Evolutionary conservation across 2,329 filamentous ascomycete genomes (phyloP).

Genomic region (Curvularia verruculosa): DNA sequence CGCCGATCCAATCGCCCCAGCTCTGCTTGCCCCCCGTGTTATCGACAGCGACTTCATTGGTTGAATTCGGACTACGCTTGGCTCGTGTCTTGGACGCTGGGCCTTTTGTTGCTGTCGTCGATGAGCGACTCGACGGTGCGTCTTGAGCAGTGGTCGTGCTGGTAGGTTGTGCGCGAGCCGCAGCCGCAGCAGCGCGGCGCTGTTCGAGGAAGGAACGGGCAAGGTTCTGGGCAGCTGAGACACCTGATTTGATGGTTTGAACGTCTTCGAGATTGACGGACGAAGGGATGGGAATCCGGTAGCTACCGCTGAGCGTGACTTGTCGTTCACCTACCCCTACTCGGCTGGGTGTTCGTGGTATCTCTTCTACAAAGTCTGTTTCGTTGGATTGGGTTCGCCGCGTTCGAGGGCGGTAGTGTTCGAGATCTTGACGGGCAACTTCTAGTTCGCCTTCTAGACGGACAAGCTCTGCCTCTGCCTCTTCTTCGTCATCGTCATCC

Average conservation of each 20-base stretch:
- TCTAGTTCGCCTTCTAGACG: slow-evolving; percentile 44
- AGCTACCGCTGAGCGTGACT: slow-evolving; percentile 44
- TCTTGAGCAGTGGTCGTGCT: neutral
- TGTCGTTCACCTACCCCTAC: slow-evolving; percentile 29
- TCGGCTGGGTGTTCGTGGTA: slow-evolving; percentile 25
- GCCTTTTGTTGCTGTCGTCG: slow-evolving; percentile 5
- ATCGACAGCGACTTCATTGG: slow-evolving; percentile 24
- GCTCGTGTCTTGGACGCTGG: slow-evolving; percentile 12
- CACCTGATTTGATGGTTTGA: slow-evolving; percentile 43
- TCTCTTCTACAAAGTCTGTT: slow-evolving; percentile 38
- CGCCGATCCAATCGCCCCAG: slow-evolving; percentile 49
- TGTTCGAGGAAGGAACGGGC: slow-evolving; percentile 43
- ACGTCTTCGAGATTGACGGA: slow-evolving; percentile 43
- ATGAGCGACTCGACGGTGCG: neutral
- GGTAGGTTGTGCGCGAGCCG: slow-evolving; percentile 7
- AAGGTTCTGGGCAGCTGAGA: slow-evolving; percentile 44
- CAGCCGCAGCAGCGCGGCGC: slow-evolving; percentile 23
- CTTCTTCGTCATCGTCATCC: slow-evolving; percentile 25
- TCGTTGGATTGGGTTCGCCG: slow-evolving; percentile 15
- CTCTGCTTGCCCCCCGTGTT: slow-evolving; percentile 31
- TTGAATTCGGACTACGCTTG: slow-evolving; percentile 16
- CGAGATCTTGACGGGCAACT: slow-evolving; percentile 39
- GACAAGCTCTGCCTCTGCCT: slow-evolving; percentile 42
- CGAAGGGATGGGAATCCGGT: slow-evolving; percentile 46
- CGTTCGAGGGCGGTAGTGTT: slow-evolving; percentile 27